Evolutionary conservation across 1,284 basidiomycete genomes (phyloP).

Genomic region (Malassezia brasiliensis): DNA sequence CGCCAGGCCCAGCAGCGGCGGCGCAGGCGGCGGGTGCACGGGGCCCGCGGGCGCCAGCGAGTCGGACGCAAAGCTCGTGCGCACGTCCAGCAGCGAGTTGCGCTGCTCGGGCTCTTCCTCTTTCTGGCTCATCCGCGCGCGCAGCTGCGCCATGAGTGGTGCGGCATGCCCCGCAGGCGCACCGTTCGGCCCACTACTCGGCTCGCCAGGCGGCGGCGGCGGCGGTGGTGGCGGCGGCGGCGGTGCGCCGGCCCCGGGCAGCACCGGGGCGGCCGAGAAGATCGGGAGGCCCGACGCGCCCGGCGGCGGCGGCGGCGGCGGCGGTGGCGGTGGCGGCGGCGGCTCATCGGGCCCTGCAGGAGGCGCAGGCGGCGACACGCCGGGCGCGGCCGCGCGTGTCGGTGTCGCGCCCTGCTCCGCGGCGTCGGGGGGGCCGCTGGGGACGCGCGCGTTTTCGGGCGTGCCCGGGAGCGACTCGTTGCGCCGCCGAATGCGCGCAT

Average conservation of each 20-base stretch:
- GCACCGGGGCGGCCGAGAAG: not conserved
- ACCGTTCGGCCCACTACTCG: slow-evolving; percentile 19
- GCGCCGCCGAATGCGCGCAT: slow-evolving; percentile 19
- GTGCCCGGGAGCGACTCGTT: slow-evolving; percentile 1
- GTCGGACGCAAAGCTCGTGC: slow-evolving; percentile 26
- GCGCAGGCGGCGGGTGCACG: slow-evolving; percentile 41
- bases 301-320: slow-evolving; percentile 20
- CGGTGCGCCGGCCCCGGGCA: not conserved
- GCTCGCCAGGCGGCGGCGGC: slow-evolving; percentile 7
- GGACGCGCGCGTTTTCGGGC: not conserved
- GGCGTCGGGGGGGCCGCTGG: no score
- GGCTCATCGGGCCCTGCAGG: slow-evolving; percentile 7
- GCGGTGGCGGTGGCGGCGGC: slow-evolving; percentile 18
- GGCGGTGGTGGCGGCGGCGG: not conserved
- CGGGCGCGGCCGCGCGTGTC: not conserved
- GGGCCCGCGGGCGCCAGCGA: slow-evolving; percentile 36
- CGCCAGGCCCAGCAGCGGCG: slow-evolving; percentile 5
- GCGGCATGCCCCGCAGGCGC: slow-evolving; percentile 16
- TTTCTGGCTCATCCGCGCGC: slow-evolving; percentile 14
- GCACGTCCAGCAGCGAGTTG: slow-evolving; percentile 34
- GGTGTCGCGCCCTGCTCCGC: slow-evolving; percentile 6
- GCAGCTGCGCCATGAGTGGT: slow-evolving; percentile 19
- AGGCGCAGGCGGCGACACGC: not conserved
- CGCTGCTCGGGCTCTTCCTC: not conserved
- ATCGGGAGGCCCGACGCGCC: not conserved